phyloP scores from a whole-genome alignment of 2,329 filamentous ascomycete species.

The Sarocladium oryzae region DNA sequence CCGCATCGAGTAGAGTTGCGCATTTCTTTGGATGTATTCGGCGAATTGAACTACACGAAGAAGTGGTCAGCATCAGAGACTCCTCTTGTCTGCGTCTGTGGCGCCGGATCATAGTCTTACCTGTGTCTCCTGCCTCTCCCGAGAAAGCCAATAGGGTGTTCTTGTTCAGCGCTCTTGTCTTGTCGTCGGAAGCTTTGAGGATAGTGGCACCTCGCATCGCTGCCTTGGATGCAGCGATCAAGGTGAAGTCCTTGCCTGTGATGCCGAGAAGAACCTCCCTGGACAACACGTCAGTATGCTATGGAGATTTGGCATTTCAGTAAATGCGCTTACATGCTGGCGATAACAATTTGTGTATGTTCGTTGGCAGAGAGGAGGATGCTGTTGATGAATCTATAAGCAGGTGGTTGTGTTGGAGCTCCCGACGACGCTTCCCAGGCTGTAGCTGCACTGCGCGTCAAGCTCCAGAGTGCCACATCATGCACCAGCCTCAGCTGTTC shows the following conservation, averaged over 20 bases:
- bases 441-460: conserved; percentile 17
- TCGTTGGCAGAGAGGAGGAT: not conserved
- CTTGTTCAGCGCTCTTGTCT: conserved; percentile 88
- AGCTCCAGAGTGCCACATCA: not conserved
- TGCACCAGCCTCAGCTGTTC: not conserved
- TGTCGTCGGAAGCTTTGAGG: conserved; percentile 92
- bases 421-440: conserved; percentile 9
- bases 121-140: conserved; percentile 92
- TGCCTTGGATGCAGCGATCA: conserved; percentile 95
- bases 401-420: conserved; percentile 5
- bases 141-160: conserved; percentile 93
- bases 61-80: conserved; percentile 16
- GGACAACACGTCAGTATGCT: conserved; percentile 6
- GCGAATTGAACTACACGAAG: conserved; percentile 81
- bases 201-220: conserved; percentile 96
- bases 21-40: conserved; percentile 98
- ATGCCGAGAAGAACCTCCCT: conserved; percentile 99
- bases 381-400: conserved; percentile 3
- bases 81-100: not conserved
- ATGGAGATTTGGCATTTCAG: not conserved
- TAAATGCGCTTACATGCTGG: conserved; percentile 10
- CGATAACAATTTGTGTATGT: conserved; percentile 7
- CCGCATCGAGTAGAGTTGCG: conserved; percentile 97
- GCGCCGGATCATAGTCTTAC: conserved; percentile 41
- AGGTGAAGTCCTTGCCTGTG: conserved; percentile 98